Conservation (phyloP, 1,284 basidiomycete species). For the Sanghuangporus sanghuang region DNA sequence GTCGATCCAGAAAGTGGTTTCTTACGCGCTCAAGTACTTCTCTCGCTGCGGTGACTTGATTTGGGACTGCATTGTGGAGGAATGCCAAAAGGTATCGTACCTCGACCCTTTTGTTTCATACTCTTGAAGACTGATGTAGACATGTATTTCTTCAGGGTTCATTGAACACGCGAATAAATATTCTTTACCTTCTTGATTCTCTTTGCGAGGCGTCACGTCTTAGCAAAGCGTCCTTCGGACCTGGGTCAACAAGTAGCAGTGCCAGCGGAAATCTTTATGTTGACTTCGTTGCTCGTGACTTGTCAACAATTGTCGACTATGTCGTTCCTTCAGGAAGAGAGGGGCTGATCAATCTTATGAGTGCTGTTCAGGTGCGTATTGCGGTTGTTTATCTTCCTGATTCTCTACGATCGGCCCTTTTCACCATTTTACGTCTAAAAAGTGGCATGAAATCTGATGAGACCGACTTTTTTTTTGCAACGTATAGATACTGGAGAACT, state of each 20-base stretch:
- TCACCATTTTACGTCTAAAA: background rate
- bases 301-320: slow-evolving; percentile 67
- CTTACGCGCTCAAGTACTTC: slow-evolving; percentile 83
- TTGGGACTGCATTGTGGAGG: slow-evolving; percentile 92
- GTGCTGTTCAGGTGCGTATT: slow-evolving; percentile 68
- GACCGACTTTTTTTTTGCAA: background rate
- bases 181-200: slow-evolving; percentile 87
- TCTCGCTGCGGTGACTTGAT: slow-evolving; percentile 82
- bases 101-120: background rate
- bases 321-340: slow-evolving; percentile 81
- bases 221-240: slow-evolving; percentile 50
- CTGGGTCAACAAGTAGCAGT: slow-evolving; percentile 33
- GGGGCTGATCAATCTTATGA: slow-evolving; percentile 81
- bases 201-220: slow-evolving; percentile 76
- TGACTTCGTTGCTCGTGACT: slow-evolving; percentile 68
- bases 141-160: slow-evolving; percentile 57
- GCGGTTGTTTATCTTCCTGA: no score
- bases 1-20: slow-evolving; percentile 86
- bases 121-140: background rate
- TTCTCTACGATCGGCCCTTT: no score
- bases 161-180: slow-evolving; percentile 90
- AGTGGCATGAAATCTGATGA: no score
- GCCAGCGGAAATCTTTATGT: slow-evolving; percentile 52
- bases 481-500: slow-evolving; percentile 76
- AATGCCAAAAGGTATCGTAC: slow-evolving; percentile 70